Percentiles rank a stretch among this genome's conserved stretches.
These are phyloP conservation scores for Mycena alexandri DNA, from an alignment of 768 basidiomycete genomes.

Conservation along the genomic window DNA sequence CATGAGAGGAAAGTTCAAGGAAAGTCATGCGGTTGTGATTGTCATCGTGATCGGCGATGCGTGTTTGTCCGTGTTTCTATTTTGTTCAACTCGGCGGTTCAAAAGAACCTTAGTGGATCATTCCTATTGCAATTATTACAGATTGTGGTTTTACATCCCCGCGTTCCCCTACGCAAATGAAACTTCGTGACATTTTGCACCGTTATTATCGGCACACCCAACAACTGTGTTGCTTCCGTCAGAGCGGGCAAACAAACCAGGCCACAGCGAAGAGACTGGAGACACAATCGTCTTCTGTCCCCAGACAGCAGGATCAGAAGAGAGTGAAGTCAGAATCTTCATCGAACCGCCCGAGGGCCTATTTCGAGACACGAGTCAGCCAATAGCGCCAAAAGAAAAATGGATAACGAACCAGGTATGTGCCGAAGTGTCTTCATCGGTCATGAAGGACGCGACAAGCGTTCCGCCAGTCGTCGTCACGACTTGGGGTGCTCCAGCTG, in stretches of 20 bases:
- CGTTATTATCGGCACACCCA: constrained; percentile 29
- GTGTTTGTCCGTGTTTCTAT: constrained; percentile 20
- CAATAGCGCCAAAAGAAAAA: too few species aligned
- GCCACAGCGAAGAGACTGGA: constrained; percentile 19
- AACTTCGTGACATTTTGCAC: constrained; percentile 17
- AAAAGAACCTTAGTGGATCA: too few species aligned
- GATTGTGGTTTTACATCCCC: background rate
- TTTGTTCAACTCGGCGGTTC: constrained; percentile 29
- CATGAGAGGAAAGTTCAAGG: constrained; percentile 9
- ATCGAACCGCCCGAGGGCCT: constrained; percentile 20
- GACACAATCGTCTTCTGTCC: constrained; percentile 35
- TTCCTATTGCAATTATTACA: too few species aligned
- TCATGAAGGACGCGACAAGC: constrained; percentile 40
- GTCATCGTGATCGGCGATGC: background rate
- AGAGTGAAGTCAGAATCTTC: constrained; percentile 31
- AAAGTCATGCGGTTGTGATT: background rate
- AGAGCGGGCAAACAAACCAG: constrained; percentile 3
- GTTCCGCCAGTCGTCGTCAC: constrained; percentile 30
- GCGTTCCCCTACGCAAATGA: constrained; percentile 19
- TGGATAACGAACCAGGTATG: constrained; percentile 12
- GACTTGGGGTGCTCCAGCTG: constrained; percentile 40
- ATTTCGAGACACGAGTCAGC: background rate
- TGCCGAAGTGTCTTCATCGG: constrained; percentile 40
- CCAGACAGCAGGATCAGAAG: constrained; percentile 24
- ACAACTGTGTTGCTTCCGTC: constrained; percentile 20